Evolutionary conservation across 2,329 filamentous ascomycete genomes (phyloP).

Genomic region (Ceratocystis eucalypticola): DNA sequence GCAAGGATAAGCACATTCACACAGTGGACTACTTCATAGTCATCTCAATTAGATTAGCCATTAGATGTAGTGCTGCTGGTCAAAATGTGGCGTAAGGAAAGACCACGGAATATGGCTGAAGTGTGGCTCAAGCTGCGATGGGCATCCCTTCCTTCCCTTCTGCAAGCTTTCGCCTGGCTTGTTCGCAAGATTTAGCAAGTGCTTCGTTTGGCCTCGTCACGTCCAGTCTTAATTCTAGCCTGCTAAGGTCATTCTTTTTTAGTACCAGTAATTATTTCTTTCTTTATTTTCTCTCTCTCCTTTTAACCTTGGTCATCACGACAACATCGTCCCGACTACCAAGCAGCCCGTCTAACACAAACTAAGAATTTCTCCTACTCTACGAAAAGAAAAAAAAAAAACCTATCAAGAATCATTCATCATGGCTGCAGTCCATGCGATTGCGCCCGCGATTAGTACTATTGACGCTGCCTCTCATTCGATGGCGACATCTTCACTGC

Average conservation of each 20-base stretch:
- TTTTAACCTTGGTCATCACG: not conserved
- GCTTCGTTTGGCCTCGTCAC: not conserved
- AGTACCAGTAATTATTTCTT: not conserved
- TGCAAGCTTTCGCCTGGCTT: not conserved
- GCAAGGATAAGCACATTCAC: not conserved
- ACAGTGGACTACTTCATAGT: not conserved
- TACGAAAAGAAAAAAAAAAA: not conserved
- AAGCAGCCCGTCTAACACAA: not conserved
- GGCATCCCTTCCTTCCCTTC: not conserved
- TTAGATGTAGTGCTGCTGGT: not conserved
- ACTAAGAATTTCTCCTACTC: not conserved
- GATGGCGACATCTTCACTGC: not conserved
- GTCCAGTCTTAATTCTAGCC: not conserved
- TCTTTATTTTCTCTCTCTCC: not conserved
- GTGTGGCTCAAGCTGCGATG: slow-evolving; percentile 1
- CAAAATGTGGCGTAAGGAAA: not conserved
- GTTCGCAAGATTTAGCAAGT: not conserved
- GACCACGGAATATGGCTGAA: not conserved
- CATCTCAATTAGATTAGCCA: not conserved
- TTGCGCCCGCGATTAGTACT: not conserved
- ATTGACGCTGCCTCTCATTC: not conserved
- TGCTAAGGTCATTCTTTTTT: not conserved
- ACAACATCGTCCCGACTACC: not conserved
- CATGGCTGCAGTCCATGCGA: not conserved
- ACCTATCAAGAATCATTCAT: not conserved